Evolutionary conservation across 2,329 filamentous ascomycete species (phyloP), one percentile per base, ranked within the genome.

Genomic region (Colletotrichum melonis): DNA sequence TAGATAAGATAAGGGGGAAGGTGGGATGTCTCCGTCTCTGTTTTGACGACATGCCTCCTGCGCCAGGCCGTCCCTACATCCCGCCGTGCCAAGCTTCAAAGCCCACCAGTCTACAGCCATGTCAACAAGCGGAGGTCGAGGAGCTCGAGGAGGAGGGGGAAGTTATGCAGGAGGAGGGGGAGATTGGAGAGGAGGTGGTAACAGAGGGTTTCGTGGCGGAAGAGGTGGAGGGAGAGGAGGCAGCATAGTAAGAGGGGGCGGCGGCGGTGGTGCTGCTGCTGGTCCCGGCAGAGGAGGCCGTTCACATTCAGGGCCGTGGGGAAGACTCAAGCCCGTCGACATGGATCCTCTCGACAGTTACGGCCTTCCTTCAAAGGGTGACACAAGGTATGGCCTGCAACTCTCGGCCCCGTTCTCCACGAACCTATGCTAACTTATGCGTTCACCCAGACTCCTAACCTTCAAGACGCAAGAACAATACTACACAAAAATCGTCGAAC

Each of bases 321-420:
- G 89, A 73, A 88, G 93, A 75, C 85, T 97, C 75, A 95, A 93
- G 81, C 92, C 94, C 14, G 88, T 92, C 73, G 90, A 92, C 57
- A 85, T 91, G 70, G 95, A 98, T 81, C 90, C 94, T 16, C 86
- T 98, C 32, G 94, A 97, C 77, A 89, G 87, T 73, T 93, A 97
- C 76, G 95, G 96, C 1, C 88, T 98, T 76, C 94, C 94, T 5
- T 98, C 95, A 2, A 98, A 98, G 80, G 96, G 96, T 65, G 96
- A 98, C 82, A 93, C 88, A 60, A 92, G 93, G 95, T 96, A 86
- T 52, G 19, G 32, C 28, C 57, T 19, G 38, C 57, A 26, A 57
- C 9, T 60, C 19, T n/a, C 19, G 11, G 52, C 16, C 1, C 2
- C 52, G 28, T 5, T 42, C 22, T 3, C 12, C 16, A 35, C 3